These are phyloP conservation scores for Lotmaria passim DNA, from an alignment of 208 protist genomes.

Conservation along the genomic window DNA sequence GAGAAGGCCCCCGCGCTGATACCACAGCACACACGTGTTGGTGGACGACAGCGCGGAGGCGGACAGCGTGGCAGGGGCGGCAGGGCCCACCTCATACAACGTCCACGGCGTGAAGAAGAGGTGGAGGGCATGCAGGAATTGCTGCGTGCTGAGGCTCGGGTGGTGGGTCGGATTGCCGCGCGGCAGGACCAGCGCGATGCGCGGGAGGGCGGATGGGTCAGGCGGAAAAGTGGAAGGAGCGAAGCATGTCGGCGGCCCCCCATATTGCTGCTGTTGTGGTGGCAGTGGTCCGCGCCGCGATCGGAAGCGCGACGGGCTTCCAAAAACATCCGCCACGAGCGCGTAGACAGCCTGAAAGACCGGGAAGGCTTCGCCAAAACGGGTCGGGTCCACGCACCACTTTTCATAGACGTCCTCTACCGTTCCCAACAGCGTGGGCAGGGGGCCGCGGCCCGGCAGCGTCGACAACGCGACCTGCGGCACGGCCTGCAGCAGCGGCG, in stretches of 20 bases:
- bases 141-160: constrained; percentile 36
- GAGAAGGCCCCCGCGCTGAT: constrained; percentile 61
- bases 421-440: constrained; percentile 16
- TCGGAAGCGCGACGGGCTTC: constrained; percentile 14
- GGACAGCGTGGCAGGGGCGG: not conserved
- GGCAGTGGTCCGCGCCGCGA: not conserved
- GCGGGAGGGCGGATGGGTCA: constrained; percentile 24
- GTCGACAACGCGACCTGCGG: not conserved
- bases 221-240: not conserved
- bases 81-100: constrained; percentile 40
- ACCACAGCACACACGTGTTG: constrained; percentile 44
- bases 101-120: constrained; percentile 61
- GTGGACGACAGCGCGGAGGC: not conserved
- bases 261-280: not conserved
- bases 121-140: constrained; percentile 48
- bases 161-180: constrained; percentile 47
- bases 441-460: not conserved
- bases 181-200: constrained; percentile 57
- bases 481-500: not conserved
- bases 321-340: constrained; percentile 55
- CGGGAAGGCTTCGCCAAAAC: constrained; percentile 68
- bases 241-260: not conserved
- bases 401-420: constrained; percentile 44
- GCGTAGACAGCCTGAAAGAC: constrained; percentile 57
- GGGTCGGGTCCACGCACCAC: constrained; percentile 42